Base-by-base conservation (phyloP, 352 stramenopile genomes). In the Elongisporangium undulatum region DNA sequence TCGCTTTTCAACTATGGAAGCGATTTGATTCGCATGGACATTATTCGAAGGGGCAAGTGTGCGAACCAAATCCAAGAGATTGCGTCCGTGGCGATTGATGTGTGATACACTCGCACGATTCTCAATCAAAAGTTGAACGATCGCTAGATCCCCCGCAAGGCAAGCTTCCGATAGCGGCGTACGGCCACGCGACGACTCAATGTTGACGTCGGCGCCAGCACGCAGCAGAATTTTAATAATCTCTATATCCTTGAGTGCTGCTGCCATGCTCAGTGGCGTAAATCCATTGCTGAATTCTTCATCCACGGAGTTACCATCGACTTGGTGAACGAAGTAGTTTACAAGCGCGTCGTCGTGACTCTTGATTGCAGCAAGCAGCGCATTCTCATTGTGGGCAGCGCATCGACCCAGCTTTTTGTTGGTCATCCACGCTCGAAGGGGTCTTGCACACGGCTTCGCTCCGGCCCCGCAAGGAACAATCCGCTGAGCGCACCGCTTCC, bases 281-380 rank as follows among this genome's bases (percentile, higher is more conserved):
- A 89, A 91, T 0, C 85, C 85, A 49, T 87, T 91, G 55, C 45
- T 61, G 39, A 87, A 91, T 59, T 94, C 82, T 17, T 67, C 66
- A 29, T 89, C 74, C 2, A 90, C 60, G 9, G 71, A 69, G 4
- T 62, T 51, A 0, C 19, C 56, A 1, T 72, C 70, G 2, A 91
- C 59, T 17, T 62, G 77, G 29, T 85, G 69, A 7, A 92, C 53
- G 10, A 94, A 79, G 66, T 89, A 89, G 4, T 63, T 69, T 17
- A 77, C 72, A 19, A 92, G 63, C 21, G 92, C 82, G 2, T 89
- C 50, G 55, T 94, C 85, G 1, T 69, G 64, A 1, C 56, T 65
- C 63, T 90, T 91, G 13, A 94, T 26, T 12, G 85, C 82, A 65
- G 71, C 86, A 15, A 89, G 64, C 16, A 94, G 58, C 0, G 70